These are phyloP conservation scores for Xylaria venustula DNA, from an alignment of 495 filamentous ascomycete genomes.

Conservation along the genomic window DNA sequence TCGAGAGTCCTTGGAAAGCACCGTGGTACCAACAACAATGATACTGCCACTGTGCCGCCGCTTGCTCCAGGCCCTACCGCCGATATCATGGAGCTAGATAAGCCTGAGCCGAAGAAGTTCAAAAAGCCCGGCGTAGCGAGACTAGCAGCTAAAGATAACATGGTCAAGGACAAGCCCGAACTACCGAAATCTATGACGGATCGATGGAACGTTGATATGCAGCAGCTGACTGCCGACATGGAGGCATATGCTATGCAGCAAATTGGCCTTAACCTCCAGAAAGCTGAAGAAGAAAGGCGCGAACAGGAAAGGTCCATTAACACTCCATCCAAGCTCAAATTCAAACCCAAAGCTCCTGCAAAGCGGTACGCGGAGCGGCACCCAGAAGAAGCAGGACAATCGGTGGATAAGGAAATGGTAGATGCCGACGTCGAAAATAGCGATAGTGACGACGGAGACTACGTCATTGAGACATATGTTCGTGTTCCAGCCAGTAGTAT, in stretches of 20 bases:
- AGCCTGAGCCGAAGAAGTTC: slow-evolving; percentile 19
- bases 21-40: slow-evolving; percentile 16
- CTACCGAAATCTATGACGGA: slow-evolving; percentile 41
- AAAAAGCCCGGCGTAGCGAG: slow-evolving; percentile 32
- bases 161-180: slow-evolving; percentile 28
- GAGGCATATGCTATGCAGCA: slow-evolving; percentile 48
- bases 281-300: slow-evolving; percentile 31
- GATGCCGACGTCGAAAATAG: slow-evolving; percentile 30
- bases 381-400: slow-evolving; percentile 29
- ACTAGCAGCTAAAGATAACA: slow-evolving; percentile 13
- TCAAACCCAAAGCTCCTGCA: slow-evolving; percentile 46
- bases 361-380: slow-evolving; percentile 50
- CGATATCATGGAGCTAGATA: slow-evolving; percentile 22
- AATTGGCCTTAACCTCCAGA: slow-evolving; percentile 44
- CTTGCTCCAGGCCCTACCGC: background rate
- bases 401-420: slow-evolving; percentile 24
- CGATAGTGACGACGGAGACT: slow-evolving; percentile 47
- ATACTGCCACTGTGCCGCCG: background rate
- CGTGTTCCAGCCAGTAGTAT: slow-evolving; percentile 49
- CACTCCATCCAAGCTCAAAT: slow-evolving; percentile 23
- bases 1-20: slow-evolving; percentile 19
- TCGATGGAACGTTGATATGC: slow-evolving; percentile 40
- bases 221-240: slow-evolving; percentile 48
- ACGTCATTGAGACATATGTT: slow-evolving; percentile 54
- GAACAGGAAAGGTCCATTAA: slow-evolving; percentile 7